Percentiles rank a stretch among this genome's conserved stretches.
Evolutionary conservation across 2,329 filamentous ascomycete genomes (phyloP).

Genomic region (Hypoxylon sp.): DNA sequence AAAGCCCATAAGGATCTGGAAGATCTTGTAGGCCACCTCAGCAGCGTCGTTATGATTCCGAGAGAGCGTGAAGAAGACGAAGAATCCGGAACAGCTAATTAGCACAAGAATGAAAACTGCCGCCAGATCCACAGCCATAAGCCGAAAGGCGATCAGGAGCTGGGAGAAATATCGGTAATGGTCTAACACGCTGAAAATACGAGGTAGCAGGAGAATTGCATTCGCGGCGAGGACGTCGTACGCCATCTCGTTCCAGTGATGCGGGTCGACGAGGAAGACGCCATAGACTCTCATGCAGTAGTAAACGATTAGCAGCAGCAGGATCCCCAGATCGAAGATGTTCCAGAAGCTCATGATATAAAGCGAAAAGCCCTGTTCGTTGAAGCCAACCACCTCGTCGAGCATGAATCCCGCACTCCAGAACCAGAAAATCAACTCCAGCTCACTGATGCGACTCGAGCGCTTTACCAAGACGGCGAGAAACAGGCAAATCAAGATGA

Average conservation of each 20-base stretch:
- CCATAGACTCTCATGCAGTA: conserved; percentile 90
- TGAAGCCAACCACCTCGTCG: conserved; percentile 94
- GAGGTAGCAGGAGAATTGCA: conserved; percentile 86
- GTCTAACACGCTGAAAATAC: conserved; percentile 90
- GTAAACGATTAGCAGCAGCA: conserved; percentile 85
- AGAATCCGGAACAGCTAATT: conserved; percentile 92
- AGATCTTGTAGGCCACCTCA: conserved; percentile 86
- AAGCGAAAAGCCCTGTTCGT: conserved; percentile 93
- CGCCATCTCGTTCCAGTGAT: conserved; percentile 80
- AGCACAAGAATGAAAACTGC: conserved; percentile 85
- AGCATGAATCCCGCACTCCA: conserved; percentile 98
- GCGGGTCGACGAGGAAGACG: conserved; percentile 79
- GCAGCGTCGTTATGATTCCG: conserved; percentile 73
- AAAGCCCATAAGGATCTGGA: conserved; percentile 95
- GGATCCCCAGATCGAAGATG: conserved; percentile 88
- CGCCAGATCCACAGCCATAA: conserved; percentile 90
- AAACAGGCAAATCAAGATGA: conserved; percentile 84
- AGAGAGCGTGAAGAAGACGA: conserved; percentile 90
- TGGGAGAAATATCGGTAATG: conserved; percentile 97
- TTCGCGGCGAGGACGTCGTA: conserved; percentile 95
- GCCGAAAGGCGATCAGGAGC: conserved; percentile 88
- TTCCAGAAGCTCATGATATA: conserved; percentile 99
- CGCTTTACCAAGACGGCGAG: conserved; percentile 80
- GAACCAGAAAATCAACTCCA: conserved; percentile 95
- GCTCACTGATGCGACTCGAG: conserved; percentile 79